Conservation (phyloP, 2,329 filamentous ascomycete species). For the Botrytis fabae region DNA sequence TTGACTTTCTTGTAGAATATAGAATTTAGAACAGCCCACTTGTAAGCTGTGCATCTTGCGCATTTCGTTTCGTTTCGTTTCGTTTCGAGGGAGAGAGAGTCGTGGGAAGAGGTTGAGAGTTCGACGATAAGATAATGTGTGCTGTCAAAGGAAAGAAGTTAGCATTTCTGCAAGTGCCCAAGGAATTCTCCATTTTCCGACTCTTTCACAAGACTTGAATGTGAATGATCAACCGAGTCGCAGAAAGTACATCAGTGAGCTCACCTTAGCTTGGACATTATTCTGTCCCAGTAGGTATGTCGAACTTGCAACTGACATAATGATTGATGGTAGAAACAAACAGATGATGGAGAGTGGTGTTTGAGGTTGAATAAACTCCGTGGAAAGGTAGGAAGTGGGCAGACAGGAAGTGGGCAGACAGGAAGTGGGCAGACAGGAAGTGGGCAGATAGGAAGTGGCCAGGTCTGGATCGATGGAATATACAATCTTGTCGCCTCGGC, state of each 20-base stretch:
- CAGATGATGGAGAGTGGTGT: neutral
- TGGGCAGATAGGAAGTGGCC: neutral
- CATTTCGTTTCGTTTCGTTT: neutral
- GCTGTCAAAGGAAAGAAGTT: neutral
- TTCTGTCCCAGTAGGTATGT: neutral
- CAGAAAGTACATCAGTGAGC: neutral
- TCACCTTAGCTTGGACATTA: neutral
- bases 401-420: neutral
- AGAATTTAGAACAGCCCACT: neutral
- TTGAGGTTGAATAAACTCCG: neutral
- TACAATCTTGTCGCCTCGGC: neutral
- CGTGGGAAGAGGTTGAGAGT: neutral
- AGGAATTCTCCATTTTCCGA: accelerated
- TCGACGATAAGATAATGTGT: neutral
- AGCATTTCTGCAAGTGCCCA: neutral
- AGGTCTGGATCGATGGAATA: neutral
- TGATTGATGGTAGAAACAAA: no score
- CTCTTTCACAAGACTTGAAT: neutral
- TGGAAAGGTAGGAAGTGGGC: no score
- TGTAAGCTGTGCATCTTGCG: neutral
- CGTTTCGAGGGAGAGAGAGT: neutral
- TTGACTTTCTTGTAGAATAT: neutral
- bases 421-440: neutral
- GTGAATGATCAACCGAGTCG: no score
- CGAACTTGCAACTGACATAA: neutral